Percentiles rank a stretch among this genome's conserved stretches.
phyloP scores from a whole-genome alignment of 352 stramenopile species.

The Phytophthora foliorum region DNA sequence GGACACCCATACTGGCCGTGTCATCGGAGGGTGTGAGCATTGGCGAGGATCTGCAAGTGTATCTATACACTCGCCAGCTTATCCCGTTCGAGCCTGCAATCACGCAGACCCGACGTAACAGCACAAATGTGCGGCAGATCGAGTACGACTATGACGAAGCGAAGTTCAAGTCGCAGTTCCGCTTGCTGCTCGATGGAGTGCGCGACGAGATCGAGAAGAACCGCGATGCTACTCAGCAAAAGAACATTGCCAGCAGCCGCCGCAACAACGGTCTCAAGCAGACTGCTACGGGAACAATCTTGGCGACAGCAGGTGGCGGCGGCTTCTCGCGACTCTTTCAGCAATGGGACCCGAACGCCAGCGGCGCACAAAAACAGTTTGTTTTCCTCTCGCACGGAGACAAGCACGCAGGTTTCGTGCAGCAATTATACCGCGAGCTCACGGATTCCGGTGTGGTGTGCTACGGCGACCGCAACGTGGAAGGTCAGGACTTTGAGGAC shows the following conservation, averaged over 20 bases:
- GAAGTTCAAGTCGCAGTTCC: slow-evolving; percentile 81
- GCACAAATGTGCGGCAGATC: slow-evolving; percentile 68
- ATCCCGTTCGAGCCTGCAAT: slow-evolving; percentile 84
- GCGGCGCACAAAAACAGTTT: slow-evolving; percentile 53
- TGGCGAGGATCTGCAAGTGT: slow-evolving; percentile 82
- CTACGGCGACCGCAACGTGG: slow-evolving; percentile 74
- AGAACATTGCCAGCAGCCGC: slow-evolving; percentile 46
- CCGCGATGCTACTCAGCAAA: slow-evolving; percentile 53
- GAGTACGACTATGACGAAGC: slow-evolving; percentile 84
- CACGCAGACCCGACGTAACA: slow-evolving; percentile 58
- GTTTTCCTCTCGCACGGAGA: slow-evolving; percentile 87
- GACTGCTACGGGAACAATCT: slow-evolving; percentile 39
- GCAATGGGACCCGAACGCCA: slow-evolving; percentile 59
- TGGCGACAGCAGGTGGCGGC: slow-evolving; percentile 21
- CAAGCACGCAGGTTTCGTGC: slow-evolving; percentile 75
- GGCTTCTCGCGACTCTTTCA: slow-evolving; percentile 73
- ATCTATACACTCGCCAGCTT: slow-evolving; percentile 85
- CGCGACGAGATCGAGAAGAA: slow-evolving; percentile 88
- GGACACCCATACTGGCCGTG: slow-evolving; percentile 79
- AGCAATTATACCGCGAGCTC: slow-evolving; percentile 71
- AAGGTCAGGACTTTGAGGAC: slow-evolving; percentile 70
- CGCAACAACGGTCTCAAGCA: slow-evolving; percentile 37
- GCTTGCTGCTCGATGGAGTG: slow-evolving; percentile 80
- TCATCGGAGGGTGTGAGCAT: slow-evolving; percentile 77
- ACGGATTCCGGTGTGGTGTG: slow-evolving; percentile 60